Percentiles rank a stretch among this genome's conserved stretches.
These are phyloP conservation scores for Flueggea neowawraea DNA, from an alignment of 441 rosid species.

Conservation along the genomic window DNA sequence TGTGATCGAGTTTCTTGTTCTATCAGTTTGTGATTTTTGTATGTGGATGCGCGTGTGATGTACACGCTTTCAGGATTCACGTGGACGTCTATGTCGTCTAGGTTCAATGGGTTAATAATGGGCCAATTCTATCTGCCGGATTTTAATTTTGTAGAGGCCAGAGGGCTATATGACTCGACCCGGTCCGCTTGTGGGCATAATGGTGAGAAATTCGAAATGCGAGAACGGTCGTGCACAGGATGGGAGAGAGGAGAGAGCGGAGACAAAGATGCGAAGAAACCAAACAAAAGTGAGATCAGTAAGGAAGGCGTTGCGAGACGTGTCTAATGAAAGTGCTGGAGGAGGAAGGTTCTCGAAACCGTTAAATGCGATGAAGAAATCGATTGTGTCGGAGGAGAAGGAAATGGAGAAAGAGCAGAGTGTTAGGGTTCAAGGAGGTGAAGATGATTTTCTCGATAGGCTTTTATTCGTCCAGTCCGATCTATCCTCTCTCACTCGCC, in stretches of 20 bases:
- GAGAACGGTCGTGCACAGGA: background rate
- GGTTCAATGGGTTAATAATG: conserved; percentile 10
- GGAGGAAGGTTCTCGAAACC: conserved; percentile 26
- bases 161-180: too few species aligned
- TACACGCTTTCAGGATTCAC: background rate
- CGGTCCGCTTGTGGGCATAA: too few species aligned
- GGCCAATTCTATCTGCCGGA: too few species aligned
- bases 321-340: conserved; percentile 24
- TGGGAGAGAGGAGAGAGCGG: too few species aligned
- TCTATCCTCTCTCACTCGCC: conserved; percentile 26
- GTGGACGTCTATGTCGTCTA: conserved; percentile 10
- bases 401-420: background rate
- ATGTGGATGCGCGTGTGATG: background rate
- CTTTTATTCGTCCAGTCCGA: too few species aligned
- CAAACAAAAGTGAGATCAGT: conserved; percentile 20
- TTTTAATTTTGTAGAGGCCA: too few species aligned
- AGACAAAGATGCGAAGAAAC: conserved; percentile 27
- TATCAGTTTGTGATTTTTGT: background rate
- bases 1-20: background rate
- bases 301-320: conserved; percentile 34
- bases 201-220: conserved; percentile 21
- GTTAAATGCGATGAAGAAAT: conserved; percentile 14
- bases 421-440: background rate
- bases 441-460: background rate
- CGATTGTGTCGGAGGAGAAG: conserved; percentile 6